These are phyloP conservation scores for Tuber umbilicatum DNA, from an alignment of 495 filamentous ascomycete species.

Conservation along the genomic window DNA sequence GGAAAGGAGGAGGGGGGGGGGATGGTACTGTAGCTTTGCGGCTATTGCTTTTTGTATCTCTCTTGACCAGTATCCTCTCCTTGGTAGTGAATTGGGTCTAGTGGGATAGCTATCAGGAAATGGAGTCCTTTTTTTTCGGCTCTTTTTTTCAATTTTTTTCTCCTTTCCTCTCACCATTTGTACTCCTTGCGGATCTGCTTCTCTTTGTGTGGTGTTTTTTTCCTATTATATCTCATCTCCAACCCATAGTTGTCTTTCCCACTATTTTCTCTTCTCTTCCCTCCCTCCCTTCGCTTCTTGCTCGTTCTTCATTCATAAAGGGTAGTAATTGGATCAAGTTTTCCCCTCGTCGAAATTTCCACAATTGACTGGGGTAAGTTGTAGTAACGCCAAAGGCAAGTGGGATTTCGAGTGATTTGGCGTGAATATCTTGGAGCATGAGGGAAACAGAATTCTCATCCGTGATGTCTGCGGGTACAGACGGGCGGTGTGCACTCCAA, in stretches of 20 bases:
- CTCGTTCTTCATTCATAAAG: background rate
- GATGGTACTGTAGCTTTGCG: background rate
- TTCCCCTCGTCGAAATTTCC: background rate
- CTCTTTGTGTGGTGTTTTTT: background rate
- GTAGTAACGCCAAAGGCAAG: background rate
- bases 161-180: background rate
- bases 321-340: background rate
- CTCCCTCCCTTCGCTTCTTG: background rate
- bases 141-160: background rate
- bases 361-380: background rate
- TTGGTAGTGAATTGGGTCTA: background rate
- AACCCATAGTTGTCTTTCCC: background rate
- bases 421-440: background rate
- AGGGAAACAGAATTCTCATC: background rate
- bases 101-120: background rate
- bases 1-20: background rate
- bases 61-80: background rate
- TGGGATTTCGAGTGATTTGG: background rate
- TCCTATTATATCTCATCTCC: background rate
- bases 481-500: too few relatives aligned
- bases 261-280: background rate
- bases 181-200: background rate
- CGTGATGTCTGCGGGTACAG: background rate
- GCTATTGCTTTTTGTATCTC: background rate
- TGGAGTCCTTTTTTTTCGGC: background rate